Evolutionary conservation across 345 rosid genomes (phyloP), one percentile per base, ranked within the genome.

Genomic region (Eucalyptus regnans): DNA sequence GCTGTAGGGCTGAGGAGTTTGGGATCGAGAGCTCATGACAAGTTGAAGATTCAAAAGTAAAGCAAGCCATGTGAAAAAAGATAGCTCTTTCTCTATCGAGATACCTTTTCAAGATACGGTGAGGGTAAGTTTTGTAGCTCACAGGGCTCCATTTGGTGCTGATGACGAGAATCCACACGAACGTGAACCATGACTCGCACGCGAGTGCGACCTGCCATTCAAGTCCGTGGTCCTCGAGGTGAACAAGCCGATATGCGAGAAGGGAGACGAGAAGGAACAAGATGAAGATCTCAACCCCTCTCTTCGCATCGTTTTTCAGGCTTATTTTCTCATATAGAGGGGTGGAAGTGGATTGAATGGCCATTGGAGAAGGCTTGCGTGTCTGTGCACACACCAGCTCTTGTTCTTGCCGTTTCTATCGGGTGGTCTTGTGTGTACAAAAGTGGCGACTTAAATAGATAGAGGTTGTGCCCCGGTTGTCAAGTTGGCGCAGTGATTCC

Each of bases 141-240:
- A 93, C 93, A 46, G 94, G 98, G 87, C 62, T 95, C 98, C 99
- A 96, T 93, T 95, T 95, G 86, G 23, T 81, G 92, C 16, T 89
- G 51, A 93, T 58, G 51, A 88, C 43, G 90, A 95, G 89, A 46
- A 91, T 4, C 98, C 97, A 97, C 29, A 87, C 6, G 91, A 94
- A 93, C 33, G 94, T 88, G 91, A 97, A 96, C 83, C 88, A 93
- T 7, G 94, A 90, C 92, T 97, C 98, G 85, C 98, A 96, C 3
- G 92, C 44, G 64, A 97, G 88, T 51, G 96, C 98, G 43, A 95
- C 92, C 52, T 92, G 46, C 99, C 99, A 97, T 27, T 88, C 87
- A 52, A 89, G 62, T 23, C 95, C 97, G 62, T 92, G 93, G 86
- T 88, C 60, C 7, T 52, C 51, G 46, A 93, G 90, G 54, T 87